A percentile compares a stretch with the other conserved stretches of the same genome.
Conservation (phyloP, 129 eudicot species). For the Artemisia tridentata region DNA sequence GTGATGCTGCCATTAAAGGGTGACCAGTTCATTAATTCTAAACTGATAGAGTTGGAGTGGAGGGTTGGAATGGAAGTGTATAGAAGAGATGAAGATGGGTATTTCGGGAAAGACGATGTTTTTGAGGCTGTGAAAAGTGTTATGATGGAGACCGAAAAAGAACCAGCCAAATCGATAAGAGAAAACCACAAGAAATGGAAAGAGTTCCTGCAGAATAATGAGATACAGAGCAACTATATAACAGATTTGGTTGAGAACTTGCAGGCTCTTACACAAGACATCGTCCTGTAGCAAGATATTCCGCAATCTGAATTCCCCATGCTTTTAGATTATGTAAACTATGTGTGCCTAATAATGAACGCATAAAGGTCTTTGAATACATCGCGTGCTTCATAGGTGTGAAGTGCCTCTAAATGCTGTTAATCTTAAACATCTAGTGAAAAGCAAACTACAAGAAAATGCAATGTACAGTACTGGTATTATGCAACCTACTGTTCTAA, state of each 20-base stretch:
- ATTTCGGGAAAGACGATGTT: constrained; percentile 48
- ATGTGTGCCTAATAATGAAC: not conserved
- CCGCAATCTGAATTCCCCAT: too few relatives aligned
- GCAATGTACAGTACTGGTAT: constrained; percentile 27
- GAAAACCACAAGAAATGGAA: constrained; percentile 47
- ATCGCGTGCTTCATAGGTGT: not conserved
- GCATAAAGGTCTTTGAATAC: not conserved
- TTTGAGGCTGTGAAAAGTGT: constrained; percentile 38
- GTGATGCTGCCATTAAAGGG: constrained; percentile 46
- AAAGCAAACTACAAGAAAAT: not conserved
- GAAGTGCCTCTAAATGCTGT: too few relatives aligned
- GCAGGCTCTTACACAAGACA: constrained; percentile 11
- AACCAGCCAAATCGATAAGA: constrained; percentile 25
- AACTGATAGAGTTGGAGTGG: constrained; percentile 39
- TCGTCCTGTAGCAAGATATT: not conserved
- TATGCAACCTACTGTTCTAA: too few relatives aligned
- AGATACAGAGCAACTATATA: constrained; percentile 32
- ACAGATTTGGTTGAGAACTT: constrained; percentile 37
- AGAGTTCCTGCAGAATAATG: constrained; percentile 36
- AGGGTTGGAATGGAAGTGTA: constrained; percentile 52
- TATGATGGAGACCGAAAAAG: constrained; percentile 34
- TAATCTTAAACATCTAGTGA: too few relatives aligned
- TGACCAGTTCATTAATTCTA: constrained; percentile 44
- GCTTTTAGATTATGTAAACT: not conserved
- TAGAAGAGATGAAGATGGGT: constrained; percentile 61